Evolutionary conservation across 371 early-diverging fungal genomes (phyloP), one percentile per base, ranked within the genome.

Genomic region (Conidiobolus coronatus): DNA sequence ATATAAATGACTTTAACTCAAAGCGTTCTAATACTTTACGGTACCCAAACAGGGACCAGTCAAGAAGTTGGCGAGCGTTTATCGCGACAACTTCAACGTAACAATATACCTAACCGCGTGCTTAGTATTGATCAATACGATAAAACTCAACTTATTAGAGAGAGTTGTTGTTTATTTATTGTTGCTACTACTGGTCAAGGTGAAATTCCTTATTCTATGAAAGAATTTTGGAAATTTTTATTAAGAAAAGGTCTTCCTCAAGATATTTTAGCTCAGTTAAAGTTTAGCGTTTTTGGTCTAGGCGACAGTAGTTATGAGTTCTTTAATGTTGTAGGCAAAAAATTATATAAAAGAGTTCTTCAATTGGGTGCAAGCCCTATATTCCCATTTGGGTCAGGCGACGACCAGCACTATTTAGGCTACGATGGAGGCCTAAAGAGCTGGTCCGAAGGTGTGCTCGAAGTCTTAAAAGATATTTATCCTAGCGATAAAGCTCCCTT

Each of bases 341-440:
- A 89, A 52, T 70, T 98, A 39, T 74, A 74, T 59, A 83, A 82
- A 47, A 67, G 95, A 42, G 60, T 98, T 45, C 48, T 65, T 50
- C 87, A 89, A 50, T 65, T 98, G 14, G 99, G 98, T 21, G 98
- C 86, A 0, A 55, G 50, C 21, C 62, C 80, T 33, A 36, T 97
- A 7, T 50, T 75, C 14, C 59, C 61, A 6, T 68, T 86, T 45
- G 92, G 87, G 1, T 84, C 86, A 52, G 94, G 93, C 35, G 96
- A 99, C 58, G 93, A 92, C 58, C 96, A 95, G 60, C 96, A 99
- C 59, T 81, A 80, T 54, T 60, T 87, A 44, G 99, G 99, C 71
- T 74, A 65, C 62, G 8, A 91, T 52, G 89, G 88, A 17, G 77
- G 74, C 21, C 61, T 89, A 33, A 77, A 79, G 43, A 88, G 87